phyloP scores from a whole-genome alignment of 2,329 filamentous ascomycete genomes.

The Trichoderma sp. region DNA sequence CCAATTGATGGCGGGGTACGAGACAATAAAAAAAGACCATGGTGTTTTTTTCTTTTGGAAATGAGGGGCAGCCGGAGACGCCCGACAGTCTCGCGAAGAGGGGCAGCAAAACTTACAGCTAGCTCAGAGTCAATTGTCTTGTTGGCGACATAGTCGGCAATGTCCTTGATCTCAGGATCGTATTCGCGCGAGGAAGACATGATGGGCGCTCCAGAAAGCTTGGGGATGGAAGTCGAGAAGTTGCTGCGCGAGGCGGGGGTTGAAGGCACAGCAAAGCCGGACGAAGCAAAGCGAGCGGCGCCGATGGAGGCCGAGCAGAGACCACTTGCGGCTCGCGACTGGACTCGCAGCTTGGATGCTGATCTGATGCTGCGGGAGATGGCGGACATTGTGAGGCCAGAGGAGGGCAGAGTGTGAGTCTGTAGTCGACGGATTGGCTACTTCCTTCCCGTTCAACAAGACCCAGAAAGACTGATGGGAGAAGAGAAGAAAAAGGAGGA shows the following conservation, averaged over 20 bases:
- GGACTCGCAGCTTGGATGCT: conserved; percentile 52
- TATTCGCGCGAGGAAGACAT: conserved; percentile 61
- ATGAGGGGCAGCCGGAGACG: conserved; percentile 3
- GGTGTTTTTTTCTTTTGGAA: neutral
- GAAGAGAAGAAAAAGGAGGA: neutral
- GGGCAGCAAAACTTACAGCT: conserved; percentile 63
- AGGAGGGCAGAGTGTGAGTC: neutral
- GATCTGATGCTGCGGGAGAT: conserved; percentile 53
- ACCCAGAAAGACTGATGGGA: neutral
- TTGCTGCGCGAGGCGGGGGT: conserved; percentile 36
- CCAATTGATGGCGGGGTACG: conserved; percentile 2
- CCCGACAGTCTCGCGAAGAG: neutral
- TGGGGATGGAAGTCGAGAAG: conserved; percentile 51
- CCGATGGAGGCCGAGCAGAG: conserved; percentile 27
- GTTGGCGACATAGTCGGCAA: conserved; percentile 92
- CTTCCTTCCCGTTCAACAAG: neutral
- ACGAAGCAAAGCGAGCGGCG: conserved; percentile 28
- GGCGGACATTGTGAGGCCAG: conserved; percentile 47
- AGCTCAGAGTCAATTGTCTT: conserved; percentile 87
- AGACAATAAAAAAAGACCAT: neutral
- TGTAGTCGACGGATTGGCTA: neutral
- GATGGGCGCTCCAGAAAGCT: conserved; percentile 48
- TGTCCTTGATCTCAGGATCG: conserved; percentile 91
- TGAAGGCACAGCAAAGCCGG: conserved; percentile 27
- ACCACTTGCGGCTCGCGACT: conserved; percentile 32